Base-by-base conservation (phyloP, 805 yeast genomes). In the Metschnikowia peoriensis region DNA sequence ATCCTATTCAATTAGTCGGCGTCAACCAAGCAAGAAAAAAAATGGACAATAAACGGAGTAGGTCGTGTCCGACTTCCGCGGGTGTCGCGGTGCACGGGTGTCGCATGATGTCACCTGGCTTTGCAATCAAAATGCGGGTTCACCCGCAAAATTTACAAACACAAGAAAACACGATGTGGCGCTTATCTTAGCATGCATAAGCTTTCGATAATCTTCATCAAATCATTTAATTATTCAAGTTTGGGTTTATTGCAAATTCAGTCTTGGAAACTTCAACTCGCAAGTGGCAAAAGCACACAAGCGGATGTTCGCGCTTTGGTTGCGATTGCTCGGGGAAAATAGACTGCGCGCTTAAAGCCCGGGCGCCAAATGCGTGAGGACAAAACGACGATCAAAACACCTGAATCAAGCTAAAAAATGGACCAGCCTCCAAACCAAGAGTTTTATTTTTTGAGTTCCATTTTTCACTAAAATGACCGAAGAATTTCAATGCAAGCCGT, bases 51-150 rank as follows among this genome's bases (percentile, higher is more conserved):
- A 42, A 44, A 49, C 53, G 50, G 51, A 56, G 47, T 42, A 53
- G 61, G 61, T 58, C 61, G 61, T 58, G 61, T 51, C 61, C 59
- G 45, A 49, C 51, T 52, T 49, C 54, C 56, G 59, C 61, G 61
- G 35, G 55, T 41, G 58, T 44, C 58, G 56, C 7, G 61, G 59
- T 58, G 62, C 50, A 59, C 62, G 52, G 62, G 53, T 59, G 58
- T 44, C 46, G 50, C 38, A 50, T 45, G 45, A 44, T 44, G 48
- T 49, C 52, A 42, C 28, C 39, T 32, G 44, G 41, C 48, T 44
- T 49, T 44, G 52, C 52, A 40, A 49, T 40, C 52, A 40, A 27
- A 44, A 40, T 40, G 52, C 52, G 48, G 44, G 38, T 28, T 44
- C 48, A 40, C 48, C 52, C 47, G 51, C 47, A 43, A 43, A 48